Percentiles rank a stretch among this genome's conserved stretches.
phyloP scores from a whole-genome alignment of 345 rosid genomes.

The Cochlearia excelsa region DNA sequence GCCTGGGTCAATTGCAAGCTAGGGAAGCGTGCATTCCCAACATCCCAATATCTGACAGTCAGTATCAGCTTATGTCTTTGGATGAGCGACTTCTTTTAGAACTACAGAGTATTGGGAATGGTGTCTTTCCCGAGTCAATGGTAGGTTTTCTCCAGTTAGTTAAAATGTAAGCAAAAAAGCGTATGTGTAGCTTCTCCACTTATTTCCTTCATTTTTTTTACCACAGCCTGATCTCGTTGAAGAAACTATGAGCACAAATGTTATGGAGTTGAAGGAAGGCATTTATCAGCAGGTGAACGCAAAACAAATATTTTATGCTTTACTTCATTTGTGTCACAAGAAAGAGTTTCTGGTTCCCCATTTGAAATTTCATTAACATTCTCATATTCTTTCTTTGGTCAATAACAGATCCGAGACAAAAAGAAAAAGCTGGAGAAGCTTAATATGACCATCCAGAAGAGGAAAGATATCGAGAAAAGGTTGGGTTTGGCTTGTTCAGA shows the following conservation, averaged over 20 bases:
- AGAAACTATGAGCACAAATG: conserved; percentile 61
- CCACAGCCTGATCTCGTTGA: conserved; percentile 90
- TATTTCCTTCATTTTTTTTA: conserved; percentile 7
- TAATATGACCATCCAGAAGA: conserved; percentile 49
- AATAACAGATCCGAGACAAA: conserved; percentile 55
- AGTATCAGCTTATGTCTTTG: conserved; percentile 70
- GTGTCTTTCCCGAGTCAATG: conserved; percentile 75
- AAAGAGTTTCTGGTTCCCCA: not conserved
- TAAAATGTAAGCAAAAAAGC: conserved; percentile 3
- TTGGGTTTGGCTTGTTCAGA: conserved; percentile 33
- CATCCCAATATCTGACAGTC: conserved; percentile 50
- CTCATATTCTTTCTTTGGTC: conserved; percentile 24
- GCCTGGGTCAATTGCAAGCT: conserved; percentile 47
- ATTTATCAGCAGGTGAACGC: conserved; percentile 65
- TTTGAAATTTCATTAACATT: conserved; percentile 15
- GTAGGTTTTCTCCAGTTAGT: conserved; percentile 41
- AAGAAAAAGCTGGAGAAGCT: conserved; percentile 61
- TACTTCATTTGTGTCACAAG: not conserved
- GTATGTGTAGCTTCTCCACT: conserved; percentile 5
- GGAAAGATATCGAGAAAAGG: conserved; percentile 61
- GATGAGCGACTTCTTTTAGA: conserved; percentile 83
- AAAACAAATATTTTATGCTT: conserved; percentile 3
- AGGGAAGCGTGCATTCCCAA: conserved; percentile 49
- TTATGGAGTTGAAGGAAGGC: conserved; percentile 63
- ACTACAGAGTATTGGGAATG: conserved; percentile 80